phyloP scores from a whole-genome alignment of 164 flowering plant species.

The Dillenia turbinata region DNA sequence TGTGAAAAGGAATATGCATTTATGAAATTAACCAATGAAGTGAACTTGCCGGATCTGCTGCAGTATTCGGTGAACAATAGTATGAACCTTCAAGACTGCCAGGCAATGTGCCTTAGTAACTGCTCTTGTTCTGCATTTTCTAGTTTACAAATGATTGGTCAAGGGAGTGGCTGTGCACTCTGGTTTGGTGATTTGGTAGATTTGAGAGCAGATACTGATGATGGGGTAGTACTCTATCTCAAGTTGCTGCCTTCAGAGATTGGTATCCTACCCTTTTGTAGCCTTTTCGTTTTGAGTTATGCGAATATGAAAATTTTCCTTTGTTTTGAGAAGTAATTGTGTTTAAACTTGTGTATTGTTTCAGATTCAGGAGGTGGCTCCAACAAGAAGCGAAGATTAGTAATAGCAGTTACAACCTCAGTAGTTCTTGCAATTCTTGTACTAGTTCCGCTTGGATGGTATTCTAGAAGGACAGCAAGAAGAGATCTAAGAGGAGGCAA shows the following conservation, averaged over 20 bases:
- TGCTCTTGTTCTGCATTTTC: conserved; percentile 28
- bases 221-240: conserved; percentile 23
- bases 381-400: no score
- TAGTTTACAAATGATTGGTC: not conserved
- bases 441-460: no score
- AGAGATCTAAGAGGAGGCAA: no score
- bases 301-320: no score
- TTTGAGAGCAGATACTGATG: conserved; percentile 1
- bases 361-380: no score
- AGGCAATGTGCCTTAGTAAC: conserved; percentile 13
- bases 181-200: conserved; percentile 30
- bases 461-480: no score
- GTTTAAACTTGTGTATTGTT: no score
- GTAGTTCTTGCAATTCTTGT: no score
- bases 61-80: conserved; percentile 3
- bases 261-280: conserved; percentile 3
- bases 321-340: no score
- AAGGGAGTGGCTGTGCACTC: conserved; percentile 20
- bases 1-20: conserved; percentile 34
- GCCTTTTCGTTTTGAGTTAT: no score
- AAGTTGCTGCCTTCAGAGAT: conserved; percentile 24
- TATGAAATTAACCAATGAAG: not conserved
- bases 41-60: conserved; percentile 21
- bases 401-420: no score
- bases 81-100: conserved; percentile 16